Conservation (phyloP, 192 early-diverging fungal species). For the Coemansia sp. region DNA sequence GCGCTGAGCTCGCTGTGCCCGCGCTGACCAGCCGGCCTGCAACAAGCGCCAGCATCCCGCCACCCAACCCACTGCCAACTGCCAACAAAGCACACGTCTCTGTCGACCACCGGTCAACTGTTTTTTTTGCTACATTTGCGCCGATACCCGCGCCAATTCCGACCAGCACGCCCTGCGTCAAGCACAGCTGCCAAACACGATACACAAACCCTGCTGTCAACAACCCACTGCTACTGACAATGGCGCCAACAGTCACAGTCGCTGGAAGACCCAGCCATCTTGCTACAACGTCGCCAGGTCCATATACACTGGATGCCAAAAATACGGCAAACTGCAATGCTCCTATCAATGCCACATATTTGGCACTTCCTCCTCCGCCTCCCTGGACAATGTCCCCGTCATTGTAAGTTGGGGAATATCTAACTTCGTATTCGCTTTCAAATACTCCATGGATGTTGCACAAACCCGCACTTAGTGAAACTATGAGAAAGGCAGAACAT, state of each 20-base stretch:
- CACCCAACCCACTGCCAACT: constrained; percentile 11
- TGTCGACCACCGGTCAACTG: not conserved
- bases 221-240: constrained; percentile 15
- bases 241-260: constrained; percentile 1
- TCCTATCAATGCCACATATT: constrained; percentile 5
- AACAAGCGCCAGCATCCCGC: constrained; percentile 13
- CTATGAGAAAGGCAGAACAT: not conserved
- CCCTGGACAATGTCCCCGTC: not conserved
- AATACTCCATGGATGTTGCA: constrained; percentile 21
- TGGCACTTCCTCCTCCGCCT: not conserved
- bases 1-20: not conserved
- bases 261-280: not conserved
- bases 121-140: constrained; percentile 10
- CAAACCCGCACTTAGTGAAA: constrained; percentile 14
- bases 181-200: constrained; percentile 60
- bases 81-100: not conserved
- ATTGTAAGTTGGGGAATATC: not conserved
- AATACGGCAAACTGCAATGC: constrained; percentile 16
- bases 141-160: constrained; percentile 54
- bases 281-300: not conserved
- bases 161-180: constrained; percentile 60
- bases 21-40: not conserved
- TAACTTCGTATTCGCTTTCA: constrained; percentile 9
- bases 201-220: constrained; percentile 42
- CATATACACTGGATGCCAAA: not conserved